phyloP scores from a whole-genome alignment of 371 early-diverging fungal species.

The Agmasoma carcini region DNA sequence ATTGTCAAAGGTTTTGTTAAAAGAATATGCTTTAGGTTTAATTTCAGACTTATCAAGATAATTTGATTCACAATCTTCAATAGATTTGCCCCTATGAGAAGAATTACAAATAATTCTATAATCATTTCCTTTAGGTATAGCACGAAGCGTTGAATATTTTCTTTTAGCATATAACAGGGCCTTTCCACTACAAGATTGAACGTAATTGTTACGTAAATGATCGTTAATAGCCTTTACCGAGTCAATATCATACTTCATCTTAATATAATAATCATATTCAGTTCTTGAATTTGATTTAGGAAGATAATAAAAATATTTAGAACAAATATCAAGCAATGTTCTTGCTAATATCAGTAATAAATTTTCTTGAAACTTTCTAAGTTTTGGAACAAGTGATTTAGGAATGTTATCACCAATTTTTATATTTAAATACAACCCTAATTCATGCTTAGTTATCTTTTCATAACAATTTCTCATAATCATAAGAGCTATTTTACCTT shows the following conservation, averaged over 20 bases:
- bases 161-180: too few species aligned
- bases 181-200: neutral
- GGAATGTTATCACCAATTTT: too few species aligned
- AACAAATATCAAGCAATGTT: conserved; percentile 30
- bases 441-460: conserved; percentile 21
- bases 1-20: neutral
- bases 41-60: neutral
- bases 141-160: conserved; percentile 24
- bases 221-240: neutral
- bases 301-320: conserved; percentile 36
- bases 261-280: conserved; percentile 32
- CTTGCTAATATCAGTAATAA: conserved; percentile 32
- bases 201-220: conserved; percentile 15
- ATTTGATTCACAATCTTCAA: too few species aligned
- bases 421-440: conserved; percentile 29
- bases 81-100: too few species aligned
- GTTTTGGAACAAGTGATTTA: too few species aligned
- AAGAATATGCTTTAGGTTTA: neutral
- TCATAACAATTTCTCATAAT: conserved; percentile 42
- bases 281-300: conserved; percentile 19
- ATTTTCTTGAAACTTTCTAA: conserved; percentile 8
- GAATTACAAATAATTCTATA: conserved; percentile 33
- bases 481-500: conserved; percentile 32
- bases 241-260: conserved; percentile 15
- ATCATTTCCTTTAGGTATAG: conserved; percentile 39